Evolutionary conservation across 192 early-diverging fungal genomes (phyloP).

Genomic region (Allomyces arbusculus): DNA sequence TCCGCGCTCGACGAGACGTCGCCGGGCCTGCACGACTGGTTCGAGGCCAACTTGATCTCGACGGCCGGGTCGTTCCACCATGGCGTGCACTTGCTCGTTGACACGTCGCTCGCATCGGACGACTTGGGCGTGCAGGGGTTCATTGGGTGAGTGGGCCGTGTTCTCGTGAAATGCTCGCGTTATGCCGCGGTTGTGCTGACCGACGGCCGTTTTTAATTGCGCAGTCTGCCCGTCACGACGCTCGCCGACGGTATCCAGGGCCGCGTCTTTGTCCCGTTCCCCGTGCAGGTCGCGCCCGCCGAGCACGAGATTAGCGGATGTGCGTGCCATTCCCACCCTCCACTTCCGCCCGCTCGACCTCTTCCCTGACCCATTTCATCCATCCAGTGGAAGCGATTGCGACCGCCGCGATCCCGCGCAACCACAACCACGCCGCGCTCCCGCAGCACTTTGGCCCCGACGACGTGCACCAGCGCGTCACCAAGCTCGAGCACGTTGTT

Average conservation of each 20-base stretch:
- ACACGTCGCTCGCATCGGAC: slow-evolving; percentile 53
- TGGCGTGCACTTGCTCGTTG: slow-evolving; percentile 73
- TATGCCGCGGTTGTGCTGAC: no score
- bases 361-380: background rate
- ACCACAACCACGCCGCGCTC: background rate
- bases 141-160: slow-evolving; percentile 18
- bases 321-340: background rate
- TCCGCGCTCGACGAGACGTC: slow-evolving; percentile 41
- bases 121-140: slow-evolving; percentile 54
- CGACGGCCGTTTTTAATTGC: no score
- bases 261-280: background rate
- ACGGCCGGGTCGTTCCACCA: slow-evolving; percentile 51
- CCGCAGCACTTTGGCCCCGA: background rate
- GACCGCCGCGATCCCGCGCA: background rate
- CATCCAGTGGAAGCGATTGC: background rate
- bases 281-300: background rate
- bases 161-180: no score
- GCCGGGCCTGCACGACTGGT: slow-evolving; percentile 58
- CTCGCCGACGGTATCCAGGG: background rate
- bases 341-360: background rate
- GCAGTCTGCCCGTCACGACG: background rate
- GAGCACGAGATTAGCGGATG: background rate
- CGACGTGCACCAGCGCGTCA: background rate
- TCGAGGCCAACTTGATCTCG: slow-evolving; percentile 18
- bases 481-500: background rate